Conservation (phyloP, 208 protist genomes). For the Strigomonas culicis region DNA sequence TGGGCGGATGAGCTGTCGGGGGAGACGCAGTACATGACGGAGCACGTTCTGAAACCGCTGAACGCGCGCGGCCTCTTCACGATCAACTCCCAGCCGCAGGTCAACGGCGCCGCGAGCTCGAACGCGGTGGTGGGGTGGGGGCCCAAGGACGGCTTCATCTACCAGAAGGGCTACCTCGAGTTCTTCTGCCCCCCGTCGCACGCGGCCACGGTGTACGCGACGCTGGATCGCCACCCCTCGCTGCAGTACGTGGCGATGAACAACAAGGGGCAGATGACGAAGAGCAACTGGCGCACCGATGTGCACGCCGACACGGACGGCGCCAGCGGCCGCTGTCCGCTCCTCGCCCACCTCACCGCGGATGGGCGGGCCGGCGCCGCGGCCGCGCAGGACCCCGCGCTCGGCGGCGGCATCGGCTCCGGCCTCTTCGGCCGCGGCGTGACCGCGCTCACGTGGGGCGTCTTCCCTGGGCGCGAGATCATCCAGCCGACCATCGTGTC, state of each 20-base stretch:
- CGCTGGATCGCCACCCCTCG: constrained; percentile 40
- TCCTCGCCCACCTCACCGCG: neutral
- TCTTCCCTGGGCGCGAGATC: constrained; percentile 58
- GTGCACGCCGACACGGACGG: constrained; percentile 1
- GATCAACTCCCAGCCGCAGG: constrained; percentile 90
- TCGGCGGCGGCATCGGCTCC: constrained; percentile 1
- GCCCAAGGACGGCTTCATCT: constrained; percentile 43
- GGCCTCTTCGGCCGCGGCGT: constrained; percentile 31
- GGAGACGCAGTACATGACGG: constrained; percentile 59
- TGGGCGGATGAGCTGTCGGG: constrained; percentile 65
- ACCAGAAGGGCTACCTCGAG: constrained; percentile 67
- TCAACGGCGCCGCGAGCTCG: constrained; percentile 81
- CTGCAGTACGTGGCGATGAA: constrained; percentile 52
- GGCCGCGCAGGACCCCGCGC: neutral
- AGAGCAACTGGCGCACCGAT: constrained; percentile 24
- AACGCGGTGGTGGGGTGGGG: constrained; percentile 72
- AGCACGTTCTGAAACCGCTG: constrained; percentile 59
- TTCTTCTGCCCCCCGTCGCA: constrained; percentile 49
- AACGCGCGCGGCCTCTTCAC: constrained; percentile 90
- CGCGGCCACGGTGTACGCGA: constrained; percentile 27
- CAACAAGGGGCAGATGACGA: constrained; percentile 19
- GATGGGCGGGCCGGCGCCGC: no score
- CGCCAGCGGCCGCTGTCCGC: neutral
- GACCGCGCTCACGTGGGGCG: constrained; percentile 66
- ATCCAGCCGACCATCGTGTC: constrained; percentile 74